These are phyloP conservation scores for Flagelloscypha sp. DNA, from an alignment of 768 basidiomycete species.

Conservation along the genomic window DNA sequence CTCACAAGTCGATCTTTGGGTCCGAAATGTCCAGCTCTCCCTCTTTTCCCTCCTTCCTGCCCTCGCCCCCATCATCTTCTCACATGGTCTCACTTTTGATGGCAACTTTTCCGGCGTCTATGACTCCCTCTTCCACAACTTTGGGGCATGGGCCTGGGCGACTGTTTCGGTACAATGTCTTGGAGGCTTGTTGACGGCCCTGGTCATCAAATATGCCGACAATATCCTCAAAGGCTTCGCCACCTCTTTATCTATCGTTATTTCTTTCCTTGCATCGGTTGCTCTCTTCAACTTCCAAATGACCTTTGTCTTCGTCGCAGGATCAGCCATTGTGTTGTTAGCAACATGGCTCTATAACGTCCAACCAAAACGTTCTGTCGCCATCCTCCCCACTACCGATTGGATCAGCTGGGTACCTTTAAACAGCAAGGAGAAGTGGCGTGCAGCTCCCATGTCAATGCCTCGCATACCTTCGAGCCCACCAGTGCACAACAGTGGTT, in stretches of 20 bases:
- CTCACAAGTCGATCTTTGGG: conserved; percentile 85
- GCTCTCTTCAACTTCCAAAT: conserved; percentile 85
- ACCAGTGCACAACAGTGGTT: too few species aligned
- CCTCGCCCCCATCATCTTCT: conserved; percentile 64
- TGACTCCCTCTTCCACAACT: conserved; percentile 66
- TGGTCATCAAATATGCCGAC: conserved; percentile 92
- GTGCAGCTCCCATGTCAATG: too few species aligned
- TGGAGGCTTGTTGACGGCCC: conserved; percentile 86
- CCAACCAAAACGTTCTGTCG: conserved; percentile 27
- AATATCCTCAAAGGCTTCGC: conserved; percentile 94
- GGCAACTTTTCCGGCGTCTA: conserved; percentile 25
- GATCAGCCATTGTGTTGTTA: conserved; percentile 73
- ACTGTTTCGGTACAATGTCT: conserved; percentile 84
- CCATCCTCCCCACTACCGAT: too few species aligned
- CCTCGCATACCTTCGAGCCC: too few species aligned
- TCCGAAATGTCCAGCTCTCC: conserved; percentile 93
- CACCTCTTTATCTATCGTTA: conserved; percentile 87
- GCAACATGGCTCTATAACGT: conserved; percentile 93
- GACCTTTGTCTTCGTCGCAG: conserved; percentile 78
- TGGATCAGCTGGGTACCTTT: conserved; percentile 9
- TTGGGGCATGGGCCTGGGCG: conserved; percentile 87
- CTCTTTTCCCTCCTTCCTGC: conserved; percentile 91
- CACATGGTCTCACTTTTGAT: conserved; percentile 27
- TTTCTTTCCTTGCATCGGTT: conserved; percentile 90
- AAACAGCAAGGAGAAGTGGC: conserved; percentile 16